Base-by-base conservation (phyloP, 2,329 filamentous ascomycete genomes). In the Tolypocladium pustulatum region DNA sequence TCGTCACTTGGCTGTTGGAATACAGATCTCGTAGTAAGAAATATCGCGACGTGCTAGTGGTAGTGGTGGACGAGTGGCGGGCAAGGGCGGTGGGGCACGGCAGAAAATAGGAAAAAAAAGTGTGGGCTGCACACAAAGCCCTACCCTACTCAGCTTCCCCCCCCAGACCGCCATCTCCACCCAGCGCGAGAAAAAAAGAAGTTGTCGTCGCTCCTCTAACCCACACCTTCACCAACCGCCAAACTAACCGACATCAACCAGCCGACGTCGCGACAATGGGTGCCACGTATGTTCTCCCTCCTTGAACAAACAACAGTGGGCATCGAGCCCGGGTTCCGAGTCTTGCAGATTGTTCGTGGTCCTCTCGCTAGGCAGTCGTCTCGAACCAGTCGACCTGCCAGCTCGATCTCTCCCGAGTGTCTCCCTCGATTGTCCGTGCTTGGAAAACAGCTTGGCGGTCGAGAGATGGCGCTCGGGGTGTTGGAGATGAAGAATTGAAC, bases 301-400 rank as follows among this genome's bases (percentile, higher is more conserved):
- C 72, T 66, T 72, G 67, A 74, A 65, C 66, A 63, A 69, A 72
- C 60, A 63, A 65, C 61, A 70, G 68, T 67, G 70, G 66, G 61
- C 65, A 65, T 62, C 65, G 53, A 67, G 72, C 76, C 79, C 76
- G 78, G 38, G 79, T 79, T 73, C 77, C 80, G 76, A 78, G 66
- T 66, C 63, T 71, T 76, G 79, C 77, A 84, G 86, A 88, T 90
- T 90, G 87, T 89, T 60, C 83, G 84, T 84, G 81, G 88, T 90
- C 86, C 86, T 88, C 85, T 90, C 84, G 86, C 88, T 91, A 86
- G 86, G 82, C 74, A 72, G 67, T 65, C 66, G 58, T 58, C 65
- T 76, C 63, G 61, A 25, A 54, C 66, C 69, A 69, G 73, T 61
- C 63, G 65, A 61, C 67, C 72, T 75, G 81, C 85, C 87, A 91